Conservation (phyloP, 2,329 filamentous ascomycete genomes). For the Calonectria pseudoreteaudii region DNA sequence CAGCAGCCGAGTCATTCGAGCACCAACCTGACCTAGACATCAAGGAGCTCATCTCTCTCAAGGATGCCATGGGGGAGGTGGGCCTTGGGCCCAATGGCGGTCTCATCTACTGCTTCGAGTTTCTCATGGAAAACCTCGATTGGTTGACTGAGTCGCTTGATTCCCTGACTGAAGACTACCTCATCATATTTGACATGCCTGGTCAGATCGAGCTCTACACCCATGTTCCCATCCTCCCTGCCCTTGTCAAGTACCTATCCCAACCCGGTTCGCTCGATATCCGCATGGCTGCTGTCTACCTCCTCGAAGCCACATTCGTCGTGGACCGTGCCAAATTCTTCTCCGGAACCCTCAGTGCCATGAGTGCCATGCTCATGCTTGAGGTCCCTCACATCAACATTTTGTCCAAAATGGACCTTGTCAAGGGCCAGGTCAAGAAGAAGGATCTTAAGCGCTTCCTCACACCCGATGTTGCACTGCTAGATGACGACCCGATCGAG, state of each 20-base stretch:
- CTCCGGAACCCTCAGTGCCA: conserved; percentile 92
- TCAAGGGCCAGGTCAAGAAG: conserved; percentile 89
- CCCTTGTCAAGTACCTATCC: conserved; percentile 84
- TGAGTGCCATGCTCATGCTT: conserved; percentile 99
- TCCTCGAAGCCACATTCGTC: conserved; percentile 95
- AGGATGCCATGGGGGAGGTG: conserved; percentile 97
- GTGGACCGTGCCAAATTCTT: conserved; percentile 98
- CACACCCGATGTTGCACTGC: conserved; percentile 83
- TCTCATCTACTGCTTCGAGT: conserved; percentile 96
- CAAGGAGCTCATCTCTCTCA: conserved; percentile 91
- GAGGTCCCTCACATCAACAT: conserved; percentile 98
- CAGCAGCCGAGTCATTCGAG: conserved; percentile 91
- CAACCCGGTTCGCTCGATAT: conserved; percentile 86
- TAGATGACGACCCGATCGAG: conserved; percentile 82
- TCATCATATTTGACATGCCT: conserved; percentile 98
- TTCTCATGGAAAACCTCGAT: conserved; percentile 92
- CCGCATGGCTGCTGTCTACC: conserved; percentile 91
- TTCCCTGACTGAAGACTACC: conserved; percentile 89
- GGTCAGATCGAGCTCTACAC: conserved; percentile 99
- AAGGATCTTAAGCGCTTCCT: conserved; percentile 91
- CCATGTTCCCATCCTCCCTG: conserved; percentile 91
- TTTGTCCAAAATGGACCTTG: conserved; percentile 96
- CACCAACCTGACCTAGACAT: conserved; percentile 95
- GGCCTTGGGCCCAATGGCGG: conserved; percentile 91
- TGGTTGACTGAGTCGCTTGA: conserved; percentile 90